A percentile compares a stretch with the other conserved stretches of the same genome.
Evolutionary conservation across 139 green algal genomes (phyloP).

Genomic region (Tetraselmis chui): DNA sequence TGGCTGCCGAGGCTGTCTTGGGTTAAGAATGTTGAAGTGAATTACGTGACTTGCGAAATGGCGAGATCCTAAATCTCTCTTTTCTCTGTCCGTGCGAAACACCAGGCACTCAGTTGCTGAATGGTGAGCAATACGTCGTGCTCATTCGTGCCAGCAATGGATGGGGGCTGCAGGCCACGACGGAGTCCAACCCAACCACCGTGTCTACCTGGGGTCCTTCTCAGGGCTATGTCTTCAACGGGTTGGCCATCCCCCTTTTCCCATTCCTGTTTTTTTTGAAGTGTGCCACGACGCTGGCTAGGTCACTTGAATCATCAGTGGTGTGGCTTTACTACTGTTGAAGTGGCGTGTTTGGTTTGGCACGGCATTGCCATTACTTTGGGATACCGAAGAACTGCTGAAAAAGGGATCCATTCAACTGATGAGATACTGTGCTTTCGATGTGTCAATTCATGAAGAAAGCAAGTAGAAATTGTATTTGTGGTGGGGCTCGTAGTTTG

Average conservation of each 20-base stretch:
- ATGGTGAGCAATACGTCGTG: not conserved
- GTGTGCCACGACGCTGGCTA: too few relatives aligned
- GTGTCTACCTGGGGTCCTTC: not conserved
- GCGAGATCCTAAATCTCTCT: not conserved
- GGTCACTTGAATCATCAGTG: too few relatives aligned
- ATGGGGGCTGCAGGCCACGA: not conserved
- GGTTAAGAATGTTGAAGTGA: not conserved
- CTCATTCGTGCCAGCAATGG: not conserved
- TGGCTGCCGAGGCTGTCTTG: not conserved
- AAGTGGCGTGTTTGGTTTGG: not conserved
- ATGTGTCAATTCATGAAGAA: too few relatives aligned
- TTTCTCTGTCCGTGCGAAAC: not conserved
- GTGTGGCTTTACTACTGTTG: too few relatives aligned
- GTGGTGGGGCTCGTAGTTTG: too few relatives aligned
- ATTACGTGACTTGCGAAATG: not conserved
- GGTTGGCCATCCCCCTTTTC: not conserved
- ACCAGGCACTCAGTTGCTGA: not conserved
- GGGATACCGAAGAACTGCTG: too few relatives aligned
- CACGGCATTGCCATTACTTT: not conserved
- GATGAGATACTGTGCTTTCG: too few relatives aligned
- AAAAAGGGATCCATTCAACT: too few relatives aligned
- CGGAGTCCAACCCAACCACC: not conserved
- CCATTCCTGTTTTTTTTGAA: not conserved
- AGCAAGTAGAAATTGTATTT: too few relatives aligned
- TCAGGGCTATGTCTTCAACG: not conserved